Evolutionary conservation across 495 filamentous ascomycete species (phyloP).

Genomic region (Chaetomium cochliodes): DNA sequence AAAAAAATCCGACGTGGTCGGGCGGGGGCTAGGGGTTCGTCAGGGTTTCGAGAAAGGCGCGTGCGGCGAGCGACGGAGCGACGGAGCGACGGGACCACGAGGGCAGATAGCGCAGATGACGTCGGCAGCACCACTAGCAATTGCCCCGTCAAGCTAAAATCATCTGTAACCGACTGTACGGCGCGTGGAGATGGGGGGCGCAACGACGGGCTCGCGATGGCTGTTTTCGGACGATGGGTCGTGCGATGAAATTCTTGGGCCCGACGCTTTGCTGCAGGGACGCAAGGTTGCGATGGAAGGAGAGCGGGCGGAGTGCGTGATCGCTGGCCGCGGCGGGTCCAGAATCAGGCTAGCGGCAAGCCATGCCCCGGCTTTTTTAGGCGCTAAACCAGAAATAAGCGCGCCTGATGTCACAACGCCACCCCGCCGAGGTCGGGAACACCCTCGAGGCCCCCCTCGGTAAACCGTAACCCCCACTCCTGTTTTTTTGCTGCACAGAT

Average conservation of each 20-base stretch:
- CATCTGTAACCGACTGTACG: background rate
- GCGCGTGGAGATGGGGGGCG: conserved; percentile 3
- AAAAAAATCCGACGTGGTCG: conserved; percentile 20
- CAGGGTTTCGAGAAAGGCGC: conserved; percentile 21
- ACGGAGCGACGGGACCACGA: background rate
- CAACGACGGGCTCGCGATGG: background rate
- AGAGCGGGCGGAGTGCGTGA: conserved; percentile 33
- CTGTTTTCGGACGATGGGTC: conserved; percentile 8
- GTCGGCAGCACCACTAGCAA: background rate
- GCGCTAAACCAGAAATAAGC: conserved; percentile 27
- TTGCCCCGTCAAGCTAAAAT: background rate
- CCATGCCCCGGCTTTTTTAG: conserved; percentile 28
- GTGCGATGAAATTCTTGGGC: conserved; percentile 27
- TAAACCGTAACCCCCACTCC: conserved; percentile 9
- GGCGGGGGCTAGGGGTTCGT: conserved; percentile 18
- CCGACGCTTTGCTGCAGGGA: conserved; percentile 25
- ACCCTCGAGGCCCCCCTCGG: background rate
- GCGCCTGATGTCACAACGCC: conserved; percentile 23
- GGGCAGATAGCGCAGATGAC: background rate
- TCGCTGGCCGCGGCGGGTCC: conserved; percentile 23
- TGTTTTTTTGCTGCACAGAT: background rate
- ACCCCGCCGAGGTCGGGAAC: conserved; percentile 13
- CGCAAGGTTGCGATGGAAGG: conserved; percentile 37
- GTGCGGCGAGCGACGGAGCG: conserved; percentile 1
- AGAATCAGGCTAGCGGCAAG: conserved; percentile 30